Conservation (phyloP, 78 protist genomes). For the Polysphondylium violaceum region DNA sequence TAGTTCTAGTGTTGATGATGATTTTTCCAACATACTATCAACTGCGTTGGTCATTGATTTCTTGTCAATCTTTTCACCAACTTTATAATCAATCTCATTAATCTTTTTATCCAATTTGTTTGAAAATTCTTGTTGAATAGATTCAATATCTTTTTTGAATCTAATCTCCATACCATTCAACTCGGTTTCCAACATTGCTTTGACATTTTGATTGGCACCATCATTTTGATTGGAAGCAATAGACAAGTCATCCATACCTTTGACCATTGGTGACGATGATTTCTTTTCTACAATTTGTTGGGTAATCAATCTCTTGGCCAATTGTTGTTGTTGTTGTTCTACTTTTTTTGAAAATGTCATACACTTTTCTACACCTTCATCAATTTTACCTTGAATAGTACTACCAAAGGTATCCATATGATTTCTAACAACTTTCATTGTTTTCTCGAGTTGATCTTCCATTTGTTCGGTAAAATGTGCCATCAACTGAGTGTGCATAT, state of each 20-base stretch:
- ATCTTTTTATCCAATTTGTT: constrained; percentile 37
- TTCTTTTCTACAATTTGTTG: constrained; percentile 34
- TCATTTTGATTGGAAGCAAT: background rate
- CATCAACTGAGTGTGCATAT: constrained; percentile 75
- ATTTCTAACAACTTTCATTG: constrained; percentile 66
- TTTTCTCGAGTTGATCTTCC: constrained; percentile 66
- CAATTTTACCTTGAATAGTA: constrained; percentile 24
- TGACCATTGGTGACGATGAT: constrained; percentile 8
- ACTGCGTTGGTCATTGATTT: constrained; percentile 4
- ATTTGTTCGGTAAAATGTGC: constrained; percentile 73
- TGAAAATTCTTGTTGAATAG: constrained; percentile 2
- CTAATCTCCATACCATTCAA: background rate
- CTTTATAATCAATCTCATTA: constrained; percentile 18
- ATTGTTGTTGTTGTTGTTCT: constrained; percentile 77
- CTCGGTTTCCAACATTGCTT: constrained; percentile 19
- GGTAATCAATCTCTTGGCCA: constrained; percentile 61
- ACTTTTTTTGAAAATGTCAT: constrained; percentile 70
- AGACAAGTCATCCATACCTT: constrained; percentile 2
- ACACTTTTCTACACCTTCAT: constrained; percentile 71
- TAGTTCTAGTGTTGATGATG: background rate
- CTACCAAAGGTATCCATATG: constrained; percentile 37
- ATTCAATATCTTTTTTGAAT: constrained; percentile 23
- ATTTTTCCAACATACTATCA: constrained; percentile 16
- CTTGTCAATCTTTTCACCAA: constrained; percentile 10
- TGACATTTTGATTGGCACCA: background rate